A percentile compares a stretch with the other conserved stretches of the same genome.
Evolutionary conservation across 2,329 filamentous ascomycete species (phyloP).

Genomic region (Cytospora paraplurivora): DNA sequence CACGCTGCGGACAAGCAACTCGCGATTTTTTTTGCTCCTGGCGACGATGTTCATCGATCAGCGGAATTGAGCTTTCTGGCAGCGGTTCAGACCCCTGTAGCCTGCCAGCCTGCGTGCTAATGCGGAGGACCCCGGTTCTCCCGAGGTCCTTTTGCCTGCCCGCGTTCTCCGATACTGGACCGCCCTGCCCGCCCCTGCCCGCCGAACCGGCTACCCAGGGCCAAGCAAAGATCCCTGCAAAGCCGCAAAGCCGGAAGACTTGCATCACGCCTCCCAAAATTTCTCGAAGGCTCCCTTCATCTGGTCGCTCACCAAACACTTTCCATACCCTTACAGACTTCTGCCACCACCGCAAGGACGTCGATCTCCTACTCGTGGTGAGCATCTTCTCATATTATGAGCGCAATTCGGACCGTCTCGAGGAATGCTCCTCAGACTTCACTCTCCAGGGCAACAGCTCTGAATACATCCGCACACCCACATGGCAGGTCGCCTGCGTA

Average conservation of each 20-base stretch:
- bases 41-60: conserved; percentile 4
- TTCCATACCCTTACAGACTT: conserved; percentile 6
- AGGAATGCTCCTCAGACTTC: conserved; percentile 48
- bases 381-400: conserved; percentile 44
- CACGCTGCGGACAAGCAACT: conserved; percentile 21
- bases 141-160: conserved; percentile 19
- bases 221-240: conserved; percentile 20
- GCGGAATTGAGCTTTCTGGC: conserved; percentile 4
- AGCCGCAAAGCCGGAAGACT: conserved; percentile 19
- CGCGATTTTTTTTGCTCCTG: conserved; percentile 19
- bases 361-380: conserved; percentile 31
- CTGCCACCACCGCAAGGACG: conserved; percentile 12
- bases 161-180: conserved; percentile 23
- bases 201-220: conserved; percentile 2
- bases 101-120: conserved; percentile 7
- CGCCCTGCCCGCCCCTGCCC: conserved; percentile 12
- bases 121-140: conserved; percentile 11
- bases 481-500: conserved; percentile 51
- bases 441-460: conserved; percentile 46
- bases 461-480: conserved; percentile 37
- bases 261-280: conserved; percentile 23
- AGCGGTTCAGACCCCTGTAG: conserved; percentile 19
- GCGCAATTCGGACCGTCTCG: conserved; percentile 44
- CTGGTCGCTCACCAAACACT: neutral
- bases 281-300: conserved; percentile 18